phyloP scores from a whole-genome alignment of 352 stramenopile genomes.

The Globisporangium echinulatum region DNA sequence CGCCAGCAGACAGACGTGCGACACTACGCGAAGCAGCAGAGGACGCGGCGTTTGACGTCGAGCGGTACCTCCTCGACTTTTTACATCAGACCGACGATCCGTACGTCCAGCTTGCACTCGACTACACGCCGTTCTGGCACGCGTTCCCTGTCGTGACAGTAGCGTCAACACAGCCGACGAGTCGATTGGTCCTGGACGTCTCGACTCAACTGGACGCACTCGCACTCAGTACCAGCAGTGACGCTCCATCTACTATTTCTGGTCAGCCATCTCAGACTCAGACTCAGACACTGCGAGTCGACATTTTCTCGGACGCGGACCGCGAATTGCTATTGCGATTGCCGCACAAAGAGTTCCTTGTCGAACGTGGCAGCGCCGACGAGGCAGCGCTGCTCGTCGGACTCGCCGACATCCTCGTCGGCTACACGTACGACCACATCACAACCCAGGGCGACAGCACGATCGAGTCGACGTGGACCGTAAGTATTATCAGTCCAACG shows the following conservation, averaged over 20 bases:
- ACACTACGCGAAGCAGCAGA: slow-evolving; percentile 82
- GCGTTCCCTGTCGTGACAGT: slow-evolving; percentile 25
- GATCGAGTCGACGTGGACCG: slow-evolving; percentile 96
- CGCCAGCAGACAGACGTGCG: slow-evolving; percentile 56
- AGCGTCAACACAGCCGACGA: background rate
- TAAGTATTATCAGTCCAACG: slow-evolving; percentile 91
- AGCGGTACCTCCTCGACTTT: slow-evolving; percentile 95
- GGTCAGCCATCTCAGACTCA: background rate
- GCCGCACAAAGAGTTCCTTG: slow-evolving; percentile 76
- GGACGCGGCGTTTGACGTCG: slow-evolving; percentile 91
- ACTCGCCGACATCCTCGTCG: slow-evolving; percentile 92
- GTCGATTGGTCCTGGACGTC: slow-evolving; percentile 37
- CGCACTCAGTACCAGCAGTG: too few species aligned
- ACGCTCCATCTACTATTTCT: too few species aligned
- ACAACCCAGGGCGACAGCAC: slow-evolving; percentile 93
- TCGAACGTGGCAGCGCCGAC: slow-evolving; percentile 45
- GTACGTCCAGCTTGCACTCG: slow-evolving; percentile 89
- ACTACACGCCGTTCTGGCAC: slow-evolving; percentile 88
- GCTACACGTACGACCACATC: slow-evolving; percentile 95
- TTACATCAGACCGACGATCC: slow-evolving; percentile 89
- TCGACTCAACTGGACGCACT: background rate
- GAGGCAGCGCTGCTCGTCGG: slow-evolving; percentile 66
- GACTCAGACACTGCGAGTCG: background rate
- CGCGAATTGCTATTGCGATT: slow-evolving; percentile 69
- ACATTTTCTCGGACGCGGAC: slow-evolving; percentile 49